Evolutionary conservation across 371 early-diverging fungal species (phyloP).

Genomic region (Syncephalastrum racemosum): DNA sequence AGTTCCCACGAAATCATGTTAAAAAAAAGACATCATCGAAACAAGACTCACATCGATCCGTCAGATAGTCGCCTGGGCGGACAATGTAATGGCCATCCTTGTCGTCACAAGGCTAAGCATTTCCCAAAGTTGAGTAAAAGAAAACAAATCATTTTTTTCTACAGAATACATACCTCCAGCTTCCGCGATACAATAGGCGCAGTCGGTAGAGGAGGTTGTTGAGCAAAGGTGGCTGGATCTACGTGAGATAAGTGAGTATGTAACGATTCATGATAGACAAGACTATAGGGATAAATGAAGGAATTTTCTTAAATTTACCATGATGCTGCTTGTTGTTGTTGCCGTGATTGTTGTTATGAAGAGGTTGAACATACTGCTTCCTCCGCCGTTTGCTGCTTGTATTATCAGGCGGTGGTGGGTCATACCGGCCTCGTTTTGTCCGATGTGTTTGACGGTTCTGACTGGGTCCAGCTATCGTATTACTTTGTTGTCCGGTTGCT

Average conservation of each 20-base stretch:
- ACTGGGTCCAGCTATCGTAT: too few relatives aligned
- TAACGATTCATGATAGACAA: too few relatives aligned
- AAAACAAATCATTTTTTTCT: background rate
- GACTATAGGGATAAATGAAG: too few relatives aligned
- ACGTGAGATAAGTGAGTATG: too few relatives aligned
- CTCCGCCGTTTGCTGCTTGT: slow-evolving; percentile 10
- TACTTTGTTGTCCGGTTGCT: too few relatives aligned
- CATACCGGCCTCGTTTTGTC: background rate
- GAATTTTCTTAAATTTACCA: background rate
- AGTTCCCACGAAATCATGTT: slow-evolving; percentile 1
- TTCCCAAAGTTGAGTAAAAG: background rate
- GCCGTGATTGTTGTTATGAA: slow-evolving; percentile 1
- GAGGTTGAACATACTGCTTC: slow-evolving; percentile 14
- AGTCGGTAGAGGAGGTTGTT: too few relatives aligned
- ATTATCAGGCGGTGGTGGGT: too few relatives aligned
- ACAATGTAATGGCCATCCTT: slow-evolving; percentile 93
- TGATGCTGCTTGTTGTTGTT: slow-evolving; percentile 1
- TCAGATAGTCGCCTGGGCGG: slow-evolving; percentile 71
- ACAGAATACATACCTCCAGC: too few relatives aligned
- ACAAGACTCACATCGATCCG: slow-evolving; percentile 62
- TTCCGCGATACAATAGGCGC: too few relatives aligned
- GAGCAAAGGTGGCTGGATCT: too few relatives aligned
- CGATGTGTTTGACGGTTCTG: background rate
- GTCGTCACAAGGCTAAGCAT: slow-evolving; percentile 67
- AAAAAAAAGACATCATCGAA: slow-evolving; percentile 1